Evolutionary conservation across 805 yeast genomes (phyloP).

Genomic region (Brettanomyces nanus): DNA sequence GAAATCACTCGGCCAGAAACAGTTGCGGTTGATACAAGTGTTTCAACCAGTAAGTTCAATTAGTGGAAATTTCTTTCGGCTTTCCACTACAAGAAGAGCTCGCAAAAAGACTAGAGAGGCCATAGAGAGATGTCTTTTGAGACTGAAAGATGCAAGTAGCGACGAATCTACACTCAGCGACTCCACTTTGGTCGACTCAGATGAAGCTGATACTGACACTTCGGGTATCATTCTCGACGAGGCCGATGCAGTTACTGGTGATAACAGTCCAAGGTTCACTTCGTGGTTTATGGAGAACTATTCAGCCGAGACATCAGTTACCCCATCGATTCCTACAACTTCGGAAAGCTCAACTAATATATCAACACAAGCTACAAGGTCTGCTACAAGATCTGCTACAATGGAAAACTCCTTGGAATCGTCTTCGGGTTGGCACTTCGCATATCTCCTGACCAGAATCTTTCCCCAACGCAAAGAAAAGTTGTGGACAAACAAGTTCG

Average conservation of each 20-base stretch:
- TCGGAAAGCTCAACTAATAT: background rate
- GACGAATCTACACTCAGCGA: background rate
- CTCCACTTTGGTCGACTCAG: background rate
- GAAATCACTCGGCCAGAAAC: background rate
- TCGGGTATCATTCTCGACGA: background rate
- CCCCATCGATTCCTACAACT: background rate
- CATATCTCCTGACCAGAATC: background rate
- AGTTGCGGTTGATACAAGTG: background rate
- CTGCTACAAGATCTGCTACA: no score
- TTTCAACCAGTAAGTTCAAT: background rate
- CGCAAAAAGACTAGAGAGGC: background rate
- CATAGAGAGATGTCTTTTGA: background rate
- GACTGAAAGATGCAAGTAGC: background rate
- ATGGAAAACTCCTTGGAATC: background rate
- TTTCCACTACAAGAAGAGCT: background rate
- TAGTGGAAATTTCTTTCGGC: constrained; percentile 1
- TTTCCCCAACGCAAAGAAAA: background rate
- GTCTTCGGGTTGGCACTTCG: background rate
- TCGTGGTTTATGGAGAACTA: constrained; percentile 3
- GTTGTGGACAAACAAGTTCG: background rate
- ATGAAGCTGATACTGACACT: background rate
- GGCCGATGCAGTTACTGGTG: background rate
- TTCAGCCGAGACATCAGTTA: no score
- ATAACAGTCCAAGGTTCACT: background rate
- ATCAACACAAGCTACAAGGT: background rate